Conservation (phyloP, 306 rosid genomes). For the Castanea mollissima region DNA sequence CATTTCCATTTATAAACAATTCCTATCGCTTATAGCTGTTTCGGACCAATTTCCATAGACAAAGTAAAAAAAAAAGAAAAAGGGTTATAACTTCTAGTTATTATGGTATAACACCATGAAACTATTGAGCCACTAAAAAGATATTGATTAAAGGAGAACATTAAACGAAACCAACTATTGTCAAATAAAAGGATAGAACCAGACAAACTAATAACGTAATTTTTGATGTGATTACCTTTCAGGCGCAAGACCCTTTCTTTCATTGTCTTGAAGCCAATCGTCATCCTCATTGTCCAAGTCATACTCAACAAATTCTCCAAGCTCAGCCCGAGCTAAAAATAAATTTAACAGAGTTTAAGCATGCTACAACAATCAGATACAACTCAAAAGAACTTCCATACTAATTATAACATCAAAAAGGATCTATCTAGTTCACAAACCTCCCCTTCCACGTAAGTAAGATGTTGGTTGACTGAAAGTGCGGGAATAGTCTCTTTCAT, state of each 20-base stretch:
- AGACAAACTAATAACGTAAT: not conserved
- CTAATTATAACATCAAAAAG: constrained; percentile 12
- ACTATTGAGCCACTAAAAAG: not conserved
- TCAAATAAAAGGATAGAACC: not conserved
- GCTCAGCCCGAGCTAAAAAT: constrained; percentile 81
- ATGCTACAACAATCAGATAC: not conserved
- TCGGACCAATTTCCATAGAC: not conserved
- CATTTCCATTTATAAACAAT: no score
- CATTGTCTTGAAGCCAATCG: constrained; percentile 81
- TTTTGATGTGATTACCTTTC: constrained; percentile 48
- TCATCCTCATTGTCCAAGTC: constrained; percentile 94
- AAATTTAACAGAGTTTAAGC: constrained; percentile 21
- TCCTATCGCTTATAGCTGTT: not conserved
- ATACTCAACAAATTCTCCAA: constrained; percentile 96
- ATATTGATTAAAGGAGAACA: constrained; percentile 1
- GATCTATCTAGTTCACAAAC: constrained; percentile 34
- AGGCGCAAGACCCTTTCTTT: constrained; percentile 56
- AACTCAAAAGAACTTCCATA: constrained; percentile 11
- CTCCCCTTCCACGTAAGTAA: constrained; percentile 92
- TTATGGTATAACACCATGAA: not conserved
- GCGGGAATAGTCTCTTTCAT: constrained; percentile 87
- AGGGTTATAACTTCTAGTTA: no score
- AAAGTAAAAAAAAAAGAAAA: not conserved
- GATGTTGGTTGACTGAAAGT: constrained; percentile 82
- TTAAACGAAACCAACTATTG: constrained; percentile 9